Evolutionary conservation across 2,329 filamentous ascomycete genomes (phyloP).

Genomic region (Chaetomium strumarium): DNA sequence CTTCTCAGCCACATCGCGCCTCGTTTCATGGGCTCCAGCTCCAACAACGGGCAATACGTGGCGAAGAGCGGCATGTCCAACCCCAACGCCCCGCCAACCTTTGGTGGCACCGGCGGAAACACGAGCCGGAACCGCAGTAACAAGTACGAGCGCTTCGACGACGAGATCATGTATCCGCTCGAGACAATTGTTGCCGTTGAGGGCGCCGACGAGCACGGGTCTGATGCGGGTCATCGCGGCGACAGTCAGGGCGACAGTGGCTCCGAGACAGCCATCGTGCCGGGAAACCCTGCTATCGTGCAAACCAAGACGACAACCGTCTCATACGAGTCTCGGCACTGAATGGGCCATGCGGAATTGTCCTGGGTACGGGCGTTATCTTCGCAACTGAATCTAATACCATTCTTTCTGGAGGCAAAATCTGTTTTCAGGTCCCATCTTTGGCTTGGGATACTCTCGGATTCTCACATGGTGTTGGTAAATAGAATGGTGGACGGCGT

Average conservation of each 20-base stretch:
- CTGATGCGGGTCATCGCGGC: background rate
- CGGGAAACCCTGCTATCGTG: background rate
- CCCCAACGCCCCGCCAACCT: background rate
- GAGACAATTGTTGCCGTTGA: background rate
- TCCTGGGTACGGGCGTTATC: no score
- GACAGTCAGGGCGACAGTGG: background rate
- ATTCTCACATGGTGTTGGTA: no score
- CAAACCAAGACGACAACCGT: background rate
- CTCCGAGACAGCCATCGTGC: background rate
- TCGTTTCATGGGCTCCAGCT: background rate
- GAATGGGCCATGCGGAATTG: no score
- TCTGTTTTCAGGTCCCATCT: no score
- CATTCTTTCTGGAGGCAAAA: no score
- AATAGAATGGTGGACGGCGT: no score
- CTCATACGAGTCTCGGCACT: background rate
- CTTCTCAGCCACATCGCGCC: background rate
- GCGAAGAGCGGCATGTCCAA: background rate
- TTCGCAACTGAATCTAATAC: no score
- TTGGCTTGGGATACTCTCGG: no score
- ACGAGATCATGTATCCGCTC: background rate
- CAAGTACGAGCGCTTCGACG: background rate
- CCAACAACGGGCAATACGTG: background rate
- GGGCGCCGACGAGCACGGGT: background rate
- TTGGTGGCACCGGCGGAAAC: background rate
- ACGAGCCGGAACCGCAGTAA: background rate